Evolutionary conservation across 2,329 filamentous ascomycete species (phyloP).

Genomic region (Colletotrichum paranaense): DNA sequence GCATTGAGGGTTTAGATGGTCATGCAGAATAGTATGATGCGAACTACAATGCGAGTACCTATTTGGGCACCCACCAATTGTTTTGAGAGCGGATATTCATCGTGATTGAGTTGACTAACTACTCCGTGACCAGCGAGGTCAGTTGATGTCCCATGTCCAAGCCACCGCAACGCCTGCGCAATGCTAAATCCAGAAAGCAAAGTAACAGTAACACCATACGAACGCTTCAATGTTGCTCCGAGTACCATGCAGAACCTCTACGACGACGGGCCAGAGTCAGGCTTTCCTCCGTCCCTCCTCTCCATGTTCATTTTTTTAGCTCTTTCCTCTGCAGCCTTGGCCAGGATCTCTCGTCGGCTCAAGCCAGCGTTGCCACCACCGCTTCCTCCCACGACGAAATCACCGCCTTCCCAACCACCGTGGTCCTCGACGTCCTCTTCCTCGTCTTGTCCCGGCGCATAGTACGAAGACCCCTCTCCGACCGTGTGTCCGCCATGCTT

Average conservation of each 20-base stretch:
- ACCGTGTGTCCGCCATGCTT: constrained; percentile 75
- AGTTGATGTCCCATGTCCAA: neutral
- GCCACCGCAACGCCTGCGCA: constrained; percentile 23
- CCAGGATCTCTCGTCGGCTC: constrained; percentile 79
- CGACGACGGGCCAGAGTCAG: constrained; percentile 28
- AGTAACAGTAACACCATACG: neutral
- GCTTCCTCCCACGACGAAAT: constrained; percentile 76
- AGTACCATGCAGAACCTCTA: neutral
- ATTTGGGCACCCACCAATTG: too few species aligned
- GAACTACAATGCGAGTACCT: neutral
- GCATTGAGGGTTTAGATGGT: neutral
- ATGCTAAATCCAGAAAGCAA: constrained; percentile 11
- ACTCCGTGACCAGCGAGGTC: neutral
- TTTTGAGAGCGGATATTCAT: neutral
- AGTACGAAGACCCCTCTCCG: constrained; percentile 72
- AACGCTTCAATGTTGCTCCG: neutral
- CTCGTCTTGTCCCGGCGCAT: constrained; percentile 61
- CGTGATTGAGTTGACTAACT: neutral
- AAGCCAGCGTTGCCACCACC: constrained; percentile 62
- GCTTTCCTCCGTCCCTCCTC: constrained; percentile 38
- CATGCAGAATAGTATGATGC: neutral
- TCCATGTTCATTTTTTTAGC: constrained; percentile 56
- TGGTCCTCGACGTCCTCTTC: constrained; percentile 72
- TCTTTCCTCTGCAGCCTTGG: constrained; percentile 78
- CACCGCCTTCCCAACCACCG: constrained; percentile 82